These are phyloP conservation scores for Fonsecaea nubica DNA, from an alignment of 2,329 filamentous ascomycete genomes.

Conservation along the genomic window DNA sequence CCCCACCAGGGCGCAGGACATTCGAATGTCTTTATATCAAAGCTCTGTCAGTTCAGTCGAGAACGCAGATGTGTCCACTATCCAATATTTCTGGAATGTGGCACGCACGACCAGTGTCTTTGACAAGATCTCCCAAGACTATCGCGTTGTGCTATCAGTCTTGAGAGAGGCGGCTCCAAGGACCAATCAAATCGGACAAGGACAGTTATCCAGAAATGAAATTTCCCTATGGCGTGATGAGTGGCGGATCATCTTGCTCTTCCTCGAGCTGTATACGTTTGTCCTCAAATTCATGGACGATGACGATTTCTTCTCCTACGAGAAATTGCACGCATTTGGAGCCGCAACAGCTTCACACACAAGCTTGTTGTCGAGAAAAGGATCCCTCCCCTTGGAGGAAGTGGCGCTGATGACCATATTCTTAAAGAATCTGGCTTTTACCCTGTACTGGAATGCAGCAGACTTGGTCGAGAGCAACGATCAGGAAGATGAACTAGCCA, in stretches of 20 bases:
- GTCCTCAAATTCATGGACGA: conserved; percentile 92
- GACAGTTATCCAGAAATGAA: conserved; percentile 40
- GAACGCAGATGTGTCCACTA: conserved; percentile 63
- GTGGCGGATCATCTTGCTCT: conserved; percentile 88
- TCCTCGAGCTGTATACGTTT: conserved; percentile 93
- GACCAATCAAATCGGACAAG: conserved; percentile 50
- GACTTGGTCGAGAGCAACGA: conserved; percentile 62
- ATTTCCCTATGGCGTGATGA: conserved; percentile 65
- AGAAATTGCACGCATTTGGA: conserved; percentile 38
- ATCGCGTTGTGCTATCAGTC: conserved; percentile 64
- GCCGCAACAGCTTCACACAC: conserved; percentile 55
- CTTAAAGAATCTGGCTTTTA: conserved; percentile 88
- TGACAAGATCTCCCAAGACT: conserved; percentile 61
- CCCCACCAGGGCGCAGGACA: conserved; percentile 79
- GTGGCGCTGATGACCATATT: conserved; percentile 79
- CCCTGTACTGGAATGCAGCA: conserved; percentile 80
- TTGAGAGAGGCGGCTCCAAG: conserved; percentile 51
- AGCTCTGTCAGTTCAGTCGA: conserved; percentile 59
- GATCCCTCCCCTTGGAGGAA: conserved; percentile 73
- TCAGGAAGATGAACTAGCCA: conserved; percentile 41
- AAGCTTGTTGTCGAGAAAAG: conserved; percentile 62
- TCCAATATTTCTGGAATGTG: conserved; percentile 85
- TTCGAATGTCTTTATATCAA: conserved; percentile 91
- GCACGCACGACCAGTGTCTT: conserved; percentile 65
- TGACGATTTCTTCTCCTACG: conserved; percentile 79